These are phyloP conservation scores for Moniliophthora roreri DNA, from an alignment of 1,284 basidiomycete genomes.

Conservation along the genomic window DNA sequence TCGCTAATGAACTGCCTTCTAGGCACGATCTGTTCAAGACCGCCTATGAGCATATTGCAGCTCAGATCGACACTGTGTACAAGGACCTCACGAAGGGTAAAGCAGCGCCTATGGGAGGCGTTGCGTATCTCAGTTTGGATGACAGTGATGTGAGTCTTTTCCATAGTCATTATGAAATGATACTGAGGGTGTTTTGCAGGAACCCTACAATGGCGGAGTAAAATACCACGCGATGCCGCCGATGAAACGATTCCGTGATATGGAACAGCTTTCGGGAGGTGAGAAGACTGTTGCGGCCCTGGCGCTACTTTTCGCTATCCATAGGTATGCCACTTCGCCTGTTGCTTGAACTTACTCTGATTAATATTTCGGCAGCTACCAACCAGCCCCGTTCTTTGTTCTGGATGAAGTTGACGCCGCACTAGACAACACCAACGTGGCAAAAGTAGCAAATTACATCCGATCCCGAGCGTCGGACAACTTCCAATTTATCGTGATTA, in stretches of 20 bases:
- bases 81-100: constrained; percentile 97
- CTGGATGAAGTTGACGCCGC: constrained; percentile 98
- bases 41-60: constrained; percentile 95
- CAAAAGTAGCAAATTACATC: constrained; percentile 91
- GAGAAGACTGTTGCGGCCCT: constrained; percentile 99
- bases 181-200: constrained; percentile 45
- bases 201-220: constrained; percentile 94
- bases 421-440: constrained; percentile 93
- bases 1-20: background rate
- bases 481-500: constrained; percentile 98
- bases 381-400: constrained; percentile 98
- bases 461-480: constrained; percentile 72
- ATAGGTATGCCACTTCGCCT: constrained; percentile 67
- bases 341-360: background rate
- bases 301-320: constrained; percentile 94
- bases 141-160: constrained; percentile 77
- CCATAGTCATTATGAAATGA: background rate
- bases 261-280: constrained; percentile 97
- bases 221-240: constrained; percentile 99
- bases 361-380: constrained; percentile 61
- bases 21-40: constrained; percentile 91
- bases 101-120: constrained; percentile 90
- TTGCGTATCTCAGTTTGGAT: constrained; percentile 94
- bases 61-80: constrained; percentile 93
- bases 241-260: constrained; percentile 98